phyloP scores from a whole-genome alignment of 331 rosid species.

The Malus hybrid region DNA sequence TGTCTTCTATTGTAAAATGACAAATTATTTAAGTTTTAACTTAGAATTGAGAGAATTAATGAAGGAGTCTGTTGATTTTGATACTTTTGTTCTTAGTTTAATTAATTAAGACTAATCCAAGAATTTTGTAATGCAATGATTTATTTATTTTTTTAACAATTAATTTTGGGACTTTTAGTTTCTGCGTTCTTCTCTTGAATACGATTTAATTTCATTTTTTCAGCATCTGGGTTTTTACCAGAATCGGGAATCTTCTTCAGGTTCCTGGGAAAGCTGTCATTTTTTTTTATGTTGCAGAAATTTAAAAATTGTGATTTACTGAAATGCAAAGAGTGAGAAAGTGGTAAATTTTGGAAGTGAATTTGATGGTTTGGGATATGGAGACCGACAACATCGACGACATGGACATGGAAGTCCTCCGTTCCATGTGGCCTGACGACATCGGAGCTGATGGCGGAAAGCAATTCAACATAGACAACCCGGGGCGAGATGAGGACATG shows the following conservation, averaged over 20 bases:
- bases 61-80: neutral
- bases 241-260: neutral
- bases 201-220: neutral
- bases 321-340: conserved; percentile 3
- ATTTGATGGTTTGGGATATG: conserved; percentile 80
- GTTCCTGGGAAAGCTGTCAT: neutral
- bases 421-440: conserved; percentile 99
- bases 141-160: too few species aligned
- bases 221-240: neutral
- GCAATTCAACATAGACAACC: conserved; percentile 83
- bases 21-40: too few species aligned
- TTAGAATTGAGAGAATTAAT: neutral
- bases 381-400: conserved; percentile 68
- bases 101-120: neutral
- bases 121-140: neutral
- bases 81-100: neutral
- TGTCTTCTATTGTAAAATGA: too few species aligned
- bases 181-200: neutral
- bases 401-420: conserved; percentile 68
- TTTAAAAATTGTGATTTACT: neutral
- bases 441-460: conserved; percentile 62
- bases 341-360: conserved; percentile 2
- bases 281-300: neutral
- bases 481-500: conserved; percentile 88
- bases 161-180: neutral